phyloP scores from a whole-genome alignment of 2,329 filamentous ascomycete species.

The Microthyrium microscopicum region DNA sequence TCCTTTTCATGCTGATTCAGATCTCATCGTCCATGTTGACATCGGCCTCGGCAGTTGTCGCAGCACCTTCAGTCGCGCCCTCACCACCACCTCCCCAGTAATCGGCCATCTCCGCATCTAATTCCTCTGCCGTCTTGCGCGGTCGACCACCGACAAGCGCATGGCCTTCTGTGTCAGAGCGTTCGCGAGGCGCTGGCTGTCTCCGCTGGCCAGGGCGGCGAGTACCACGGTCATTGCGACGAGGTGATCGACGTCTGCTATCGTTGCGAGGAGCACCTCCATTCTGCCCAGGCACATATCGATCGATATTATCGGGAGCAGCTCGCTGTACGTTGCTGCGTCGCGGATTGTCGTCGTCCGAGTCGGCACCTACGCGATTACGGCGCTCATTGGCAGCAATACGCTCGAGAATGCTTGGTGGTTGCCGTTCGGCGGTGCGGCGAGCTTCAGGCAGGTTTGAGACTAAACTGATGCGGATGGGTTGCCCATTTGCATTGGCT shows the following conservation, averaged over 20 bases:
- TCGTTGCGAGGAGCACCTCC: too few relatives aligned
- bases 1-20: too few relatives aligned
- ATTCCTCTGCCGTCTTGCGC: conserved; percentile 77
- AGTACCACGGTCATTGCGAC: conserved; percentile 24
- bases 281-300: conserved; percentile 57
- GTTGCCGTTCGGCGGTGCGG: conserved; percentile 30
- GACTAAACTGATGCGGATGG: conserved; percentile 52
- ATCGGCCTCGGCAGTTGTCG: conserved; percentile 6
- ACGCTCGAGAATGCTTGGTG: conserved; percentile 49
- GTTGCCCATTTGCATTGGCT: conserved; percentile 71
- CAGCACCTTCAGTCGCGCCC: not conserved
- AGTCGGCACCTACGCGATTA: conserved; percentile 18
- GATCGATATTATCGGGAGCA: conserved; percentile 53
- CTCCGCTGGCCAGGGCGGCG: conserved; percentile 5
- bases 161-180: conserved; percentile 34
- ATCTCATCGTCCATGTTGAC: too few relatives aligned
- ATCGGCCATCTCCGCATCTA: conserved; percentile 94
- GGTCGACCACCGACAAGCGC: conserved; percentile 30
- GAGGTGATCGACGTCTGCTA: conserved; percentile 36
- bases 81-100: conserved; percentile 49
- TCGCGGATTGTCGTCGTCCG: too few relatives aligned
- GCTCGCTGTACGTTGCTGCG: conserved; percentile 38
- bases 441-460: conserved; percentile 18
- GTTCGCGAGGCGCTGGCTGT: conserved; percentile 11
- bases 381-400: conserved; percentile 29